phyloP scores from a whole-genome alignment of 805 yeast species.

The Candida verbasci region DNA sequence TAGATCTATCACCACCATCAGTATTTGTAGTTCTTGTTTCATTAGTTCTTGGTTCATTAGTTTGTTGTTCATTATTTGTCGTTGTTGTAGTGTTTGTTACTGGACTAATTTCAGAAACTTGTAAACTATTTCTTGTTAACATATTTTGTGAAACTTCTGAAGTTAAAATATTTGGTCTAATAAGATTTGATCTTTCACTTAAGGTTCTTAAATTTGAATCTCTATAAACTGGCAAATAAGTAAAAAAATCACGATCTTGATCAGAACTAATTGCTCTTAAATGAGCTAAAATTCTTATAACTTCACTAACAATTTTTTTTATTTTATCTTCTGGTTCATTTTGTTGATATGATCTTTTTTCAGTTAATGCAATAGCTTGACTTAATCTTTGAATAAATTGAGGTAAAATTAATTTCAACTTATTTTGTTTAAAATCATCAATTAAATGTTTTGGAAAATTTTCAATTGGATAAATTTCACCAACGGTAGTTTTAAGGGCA shows the following conservation, averaged over 20 bases:
- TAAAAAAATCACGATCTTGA: constrained; percentile 23
- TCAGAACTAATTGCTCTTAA: constrained; percentile 19
- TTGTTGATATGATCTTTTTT: constrained; percentile 36
- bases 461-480: constrained; percentile 25
- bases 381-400: constrained; percentile 34
- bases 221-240: constrained; percentile 21
- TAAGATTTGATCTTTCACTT: constrained; percentile 26
- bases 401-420: constrained; percentile 25
- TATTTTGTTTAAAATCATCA: constrained; percentile 18
- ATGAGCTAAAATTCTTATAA: constrained; percentile 22
- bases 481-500: constrained; percentile 25
- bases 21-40: background rate
- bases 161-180: constrained; percentile 32
- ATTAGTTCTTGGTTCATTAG: constrained; percentile 5
- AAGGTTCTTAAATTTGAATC: constrained; percentile 20
- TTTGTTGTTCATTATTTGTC: background rate
- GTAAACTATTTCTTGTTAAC: constrained; percentile 18
- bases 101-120: constrained; percentile 4
- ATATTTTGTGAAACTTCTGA: constrained; percentile 36
- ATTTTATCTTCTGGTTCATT: constrained; percentile 22
- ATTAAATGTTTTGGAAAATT: constrained; percentile 14
- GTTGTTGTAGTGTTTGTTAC: background rate
- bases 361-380: constrained; percentile 31
- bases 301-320: constrained; percentile 18
- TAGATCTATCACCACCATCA: background rate